Evolutionary conservation across 1,284 basidiomycete species (phyloP), one percentile per base, ranked within the genome.

Genomic region (Somion occarium): DNA sequence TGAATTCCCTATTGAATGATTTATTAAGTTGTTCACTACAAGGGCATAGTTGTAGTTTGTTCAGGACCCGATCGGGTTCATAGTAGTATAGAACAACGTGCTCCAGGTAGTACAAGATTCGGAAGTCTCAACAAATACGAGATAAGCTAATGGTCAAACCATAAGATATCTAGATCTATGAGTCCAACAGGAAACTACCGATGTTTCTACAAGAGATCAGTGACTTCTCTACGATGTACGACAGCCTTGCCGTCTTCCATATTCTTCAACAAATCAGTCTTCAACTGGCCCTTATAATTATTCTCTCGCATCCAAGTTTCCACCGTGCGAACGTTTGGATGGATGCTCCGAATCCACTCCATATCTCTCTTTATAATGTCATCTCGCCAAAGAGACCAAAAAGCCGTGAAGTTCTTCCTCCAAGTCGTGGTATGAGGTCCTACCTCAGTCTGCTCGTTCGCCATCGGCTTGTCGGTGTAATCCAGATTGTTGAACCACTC

Each of bases 361-460:
- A 73, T 67, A 52, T 75, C 70, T 46, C 71, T 60, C 48, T 62
- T 63, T 12, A 74, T 55, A 19, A 75, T 51, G 55, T 72, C 68
- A 49, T 76, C 73, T 27, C 66, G 57, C 59, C 63, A 73, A 49
- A 64, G 44, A 22, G 61, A 61, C 71, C 70, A 74, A 50, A 67
- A 74, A 0, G 63, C 65, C 4, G 60, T 61, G 49, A 72, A 73
- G 54, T 72, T 74, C 59, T 71, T 59, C 44, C 54, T 58, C 44
- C 69, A 70, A 5, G 71, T 70, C 38, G 64, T 69, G 38, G 69
- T 65, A 23, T 57, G 56, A 42, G 7, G 23, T n/a, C 15, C 20
- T 9, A 18, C 30, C 42, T 20, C 15, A 13, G n/a, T 46, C n/a
- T 25, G 24, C 18, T 44, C 43, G 13, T 20, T 30, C 15, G 70